Evolutionary conservation across 257 asterid genomes (phyloP).

Genomic region (Solanum tarijense): DNA sequence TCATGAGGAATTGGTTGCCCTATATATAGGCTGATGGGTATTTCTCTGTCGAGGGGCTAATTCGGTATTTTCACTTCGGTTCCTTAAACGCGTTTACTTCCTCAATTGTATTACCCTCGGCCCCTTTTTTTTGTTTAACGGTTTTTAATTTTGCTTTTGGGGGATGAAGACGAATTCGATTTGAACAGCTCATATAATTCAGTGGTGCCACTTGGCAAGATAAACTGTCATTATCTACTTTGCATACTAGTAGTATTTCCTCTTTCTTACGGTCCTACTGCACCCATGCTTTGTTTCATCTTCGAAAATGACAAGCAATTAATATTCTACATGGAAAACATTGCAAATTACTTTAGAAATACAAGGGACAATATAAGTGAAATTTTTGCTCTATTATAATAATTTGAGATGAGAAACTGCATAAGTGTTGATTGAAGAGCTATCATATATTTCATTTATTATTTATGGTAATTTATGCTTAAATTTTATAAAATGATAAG

Average conservation of each 20-base stretch:
- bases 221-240: neutral
- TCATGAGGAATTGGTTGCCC: neutral
- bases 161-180: neutral
- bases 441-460: no score
- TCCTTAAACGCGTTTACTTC: neutral
- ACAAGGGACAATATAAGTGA: neutral
- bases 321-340: neutral
- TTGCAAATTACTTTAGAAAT: neutral
- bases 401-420: neutral
- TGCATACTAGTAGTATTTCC: neutral
- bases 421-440: neutral
- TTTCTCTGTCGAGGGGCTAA: neutral
- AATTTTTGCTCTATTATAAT: no score
- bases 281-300: neutral
- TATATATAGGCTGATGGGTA: neutral
- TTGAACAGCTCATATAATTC: neutral
- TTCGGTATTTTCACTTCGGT: neutral
- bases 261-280: neutral
- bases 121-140: neutral
- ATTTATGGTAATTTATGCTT: no score
- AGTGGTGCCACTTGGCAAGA: conserved; percentile 3
- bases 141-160: neutral
- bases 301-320: no score
- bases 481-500: no score
- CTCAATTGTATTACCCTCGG: neutral